A percentile compares a stretch with the other conserved stretches of the same genome.
These are phyloP conservation scores for Cladosporium sp. DNA, from an alignment of 2,329 filamentous ascomycete genomes.

Conservation along the genomic window DNA sequence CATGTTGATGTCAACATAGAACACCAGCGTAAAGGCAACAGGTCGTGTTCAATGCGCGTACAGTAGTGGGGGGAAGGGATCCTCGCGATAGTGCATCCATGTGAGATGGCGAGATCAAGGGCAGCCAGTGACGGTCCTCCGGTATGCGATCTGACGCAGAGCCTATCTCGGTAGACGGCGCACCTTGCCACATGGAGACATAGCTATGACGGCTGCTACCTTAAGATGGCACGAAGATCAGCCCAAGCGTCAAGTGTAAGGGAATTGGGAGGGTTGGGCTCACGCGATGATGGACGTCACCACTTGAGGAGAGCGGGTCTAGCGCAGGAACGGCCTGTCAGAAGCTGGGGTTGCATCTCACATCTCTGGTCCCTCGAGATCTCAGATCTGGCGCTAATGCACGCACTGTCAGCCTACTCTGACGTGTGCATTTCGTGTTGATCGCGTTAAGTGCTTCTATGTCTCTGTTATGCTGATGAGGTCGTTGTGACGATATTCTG, in stretches of 20 bases:
- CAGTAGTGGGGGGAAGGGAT: background rate
- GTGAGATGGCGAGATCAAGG: background rate
- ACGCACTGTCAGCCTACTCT: background rate
- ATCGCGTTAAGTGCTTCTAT: slow-evolving; percentile 1
- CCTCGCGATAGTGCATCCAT: background rate
- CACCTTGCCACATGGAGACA: background rate
- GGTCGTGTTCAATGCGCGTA: background rate
- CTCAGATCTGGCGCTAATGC: slow-evolving; percentile 11
- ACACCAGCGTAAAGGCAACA: background rate
- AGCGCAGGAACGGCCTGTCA: background rate
- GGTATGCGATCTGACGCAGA: background rate
- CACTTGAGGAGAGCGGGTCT: background rate
- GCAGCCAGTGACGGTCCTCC: background rate
- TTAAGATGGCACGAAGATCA: background rate
- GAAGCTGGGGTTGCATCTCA: slow-evolving; percentile 6
- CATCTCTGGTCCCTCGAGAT: background rate
- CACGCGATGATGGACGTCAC: slow-evolving; percentile 10
- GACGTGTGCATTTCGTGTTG: slow-evolving; percentile 5
- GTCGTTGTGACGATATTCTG: slow-evolving; percentile 4
- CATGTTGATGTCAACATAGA: slow-evolving; percentile 14
- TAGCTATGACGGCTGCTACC: background rate
- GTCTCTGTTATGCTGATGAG: slow-evolving; percentile 1
- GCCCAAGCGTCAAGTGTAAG: background rate
- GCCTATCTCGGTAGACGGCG: background rate
- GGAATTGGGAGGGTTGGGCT: background rate